A percentile compares a stretch with the other conserved stretches of the same genome.
phyloP scores from a whole-genome alignment of 2,329 filamentous ascomycete genomes.

The Aspergillus amoenus region DNA sequence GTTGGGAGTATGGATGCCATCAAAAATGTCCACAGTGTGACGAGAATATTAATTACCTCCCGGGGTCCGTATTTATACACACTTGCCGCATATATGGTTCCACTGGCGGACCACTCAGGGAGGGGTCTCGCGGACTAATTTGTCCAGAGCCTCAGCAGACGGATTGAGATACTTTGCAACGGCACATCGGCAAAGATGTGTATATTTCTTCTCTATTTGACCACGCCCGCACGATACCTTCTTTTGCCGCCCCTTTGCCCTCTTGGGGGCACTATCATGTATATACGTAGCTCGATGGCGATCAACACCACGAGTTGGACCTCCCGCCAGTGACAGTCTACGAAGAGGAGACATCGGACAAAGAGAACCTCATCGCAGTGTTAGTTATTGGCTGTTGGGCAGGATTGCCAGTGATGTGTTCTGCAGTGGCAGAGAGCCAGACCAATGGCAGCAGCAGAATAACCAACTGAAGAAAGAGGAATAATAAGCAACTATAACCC shows the following conservation, averaged over 20 bases:
- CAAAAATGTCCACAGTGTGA: conserved; percentile 2
- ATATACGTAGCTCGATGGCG: not conserved
- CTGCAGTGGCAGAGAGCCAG: not conserved
- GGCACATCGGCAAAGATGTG: not conserved
- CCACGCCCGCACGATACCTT: not conserved
- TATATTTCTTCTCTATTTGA: not conserved
- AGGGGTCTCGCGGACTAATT: conserved; percentile 15
- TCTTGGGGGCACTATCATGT: not conserved
- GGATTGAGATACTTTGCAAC: not conserved
- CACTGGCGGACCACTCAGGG: conserved; percentile 15
- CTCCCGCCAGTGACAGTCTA: not conserved
- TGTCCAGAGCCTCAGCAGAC: not conserved
- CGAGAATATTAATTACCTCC: not conserved
- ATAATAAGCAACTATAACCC: conserved; percentile 7
- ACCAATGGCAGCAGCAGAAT: not conserved
- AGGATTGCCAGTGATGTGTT: not conserved
- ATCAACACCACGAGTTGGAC: not conserved
- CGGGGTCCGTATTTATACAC: conserved; percentile 16
- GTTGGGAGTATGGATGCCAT: not conserved
- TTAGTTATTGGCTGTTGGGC: not conserved
- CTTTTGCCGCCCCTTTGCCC: not conserved
- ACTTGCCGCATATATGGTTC: conserved; percentile 12
- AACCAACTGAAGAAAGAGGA: conserved; percentile 8
- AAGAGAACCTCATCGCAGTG: not conserved
- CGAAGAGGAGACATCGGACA: not conserved